A percentile compares a stretch with the other conserved stretches of the same genome.
Evolutionary conservation across 495 filamentous ascomycete species (phyloP).

Genomic region (Terfezia claveryi): DNA sequence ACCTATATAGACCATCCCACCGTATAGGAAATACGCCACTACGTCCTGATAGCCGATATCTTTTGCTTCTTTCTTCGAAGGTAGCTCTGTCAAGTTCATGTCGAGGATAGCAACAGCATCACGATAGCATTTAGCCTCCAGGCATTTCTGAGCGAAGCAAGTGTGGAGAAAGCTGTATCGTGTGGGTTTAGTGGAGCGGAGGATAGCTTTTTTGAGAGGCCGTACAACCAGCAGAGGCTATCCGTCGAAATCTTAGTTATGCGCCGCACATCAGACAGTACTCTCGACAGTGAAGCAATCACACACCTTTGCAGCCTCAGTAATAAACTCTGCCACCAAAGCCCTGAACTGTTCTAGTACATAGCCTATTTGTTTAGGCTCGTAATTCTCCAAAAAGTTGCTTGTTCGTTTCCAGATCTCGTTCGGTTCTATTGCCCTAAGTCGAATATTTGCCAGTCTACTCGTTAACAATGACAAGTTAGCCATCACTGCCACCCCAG

Average conservation of each 20-base stretch:
- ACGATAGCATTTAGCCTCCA: constrained; percentile 19
- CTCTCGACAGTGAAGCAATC: not conserved
- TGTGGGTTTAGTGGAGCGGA: constrained; percentile 12
- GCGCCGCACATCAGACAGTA: not conserved
- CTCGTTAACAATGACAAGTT: not conserved
- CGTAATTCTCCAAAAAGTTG: constrained; percentile 13
- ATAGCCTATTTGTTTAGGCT: constrained; percentile 13
- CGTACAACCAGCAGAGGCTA: constrained; percentile 16
- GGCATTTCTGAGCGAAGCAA: constrained; percentile 13
- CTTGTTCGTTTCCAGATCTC: not conserved
- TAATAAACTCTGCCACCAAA: constrained; percentile 12
- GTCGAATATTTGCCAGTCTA: constrained; percentile 1
- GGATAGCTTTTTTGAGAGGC: constrained; percentile 17
- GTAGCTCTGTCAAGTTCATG: constrained; percentile 15
- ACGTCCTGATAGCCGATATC: constrained; percentile 35
- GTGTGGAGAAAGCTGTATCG: constrained; percentile 18
- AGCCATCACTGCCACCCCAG: no score
- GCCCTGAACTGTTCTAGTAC: constrained; percentile 15
- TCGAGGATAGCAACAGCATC: constrained; percentile 16
- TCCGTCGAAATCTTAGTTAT: not conserved
- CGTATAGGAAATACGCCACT: constrained; percentile 56
- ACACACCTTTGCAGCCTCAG: constrained; percentile 14
- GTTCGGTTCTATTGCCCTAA: constrained; percentile 1
- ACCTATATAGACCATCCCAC: constrained; percentile 58
- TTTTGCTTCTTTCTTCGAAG: constrained; percentile 11